Base-by-base conservation (phyloP, 306 rosid genomes). In the Medicago arabica region DNA sequence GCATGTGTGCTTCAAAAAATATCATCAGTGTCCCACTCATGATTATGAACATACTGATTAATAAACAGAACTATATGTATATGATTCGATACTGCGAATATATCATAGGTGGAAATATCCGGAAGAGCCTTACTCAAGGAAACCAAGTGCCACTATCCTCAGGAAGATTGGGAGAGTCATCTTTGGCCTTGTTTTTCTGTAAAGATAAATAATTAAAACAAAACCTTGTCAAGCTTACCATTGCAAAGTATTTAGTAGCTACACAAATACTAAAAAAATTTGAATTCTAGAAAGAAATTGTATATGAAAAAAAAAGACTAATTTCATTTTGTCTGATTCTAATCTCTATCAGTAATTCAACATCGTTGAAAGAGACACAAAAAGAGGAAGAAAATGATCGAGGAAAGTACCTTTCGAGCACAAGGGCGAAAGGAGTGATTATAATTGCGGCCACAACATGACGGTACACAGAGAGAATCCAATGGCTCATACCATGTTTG, bases 401-500 rank as follows among this genome's bases (percentile, higher is more conserved):
- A 21, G 2, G n/a, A 8, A 65, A 2, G 15, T 28, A 93, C 98
- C 96, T 91, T 71, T 96, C 99, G 3, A 96, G 89, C 38, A 92
- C 78, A 51, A 96, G 44, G 0, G 99, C 98, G 39, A 92, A 96
- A 60, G 99, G 99, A 0, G 83, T 82, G 0, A 96, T 92, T 25
- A 92, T 31, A 65, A 90, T 4, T 11, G 80, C 67, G 4, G 99
- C 99, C 55, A 90, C 90, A 1, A 88, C 89, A 36, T 96, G 99
- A 71, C 99, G 98, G 23, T 96, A 96, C 0, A 89, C 96, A 0
- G 99, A 90, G 49, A 96, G 91, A 6, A 96, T 83, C 80, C 87
- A 96, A 80, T 96, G 92, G 59, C 91, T 96, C 94, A 96, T 89
- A 38, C 99, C 99, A 72, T 93, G 92, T 50, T 92, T 96, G 71